These are phyloP conservation scores for Arachnopeziza araneosa DNA, from an alignment of 2,329 filamentous ascomycete species.

Conservation along the genomic window DNA sequence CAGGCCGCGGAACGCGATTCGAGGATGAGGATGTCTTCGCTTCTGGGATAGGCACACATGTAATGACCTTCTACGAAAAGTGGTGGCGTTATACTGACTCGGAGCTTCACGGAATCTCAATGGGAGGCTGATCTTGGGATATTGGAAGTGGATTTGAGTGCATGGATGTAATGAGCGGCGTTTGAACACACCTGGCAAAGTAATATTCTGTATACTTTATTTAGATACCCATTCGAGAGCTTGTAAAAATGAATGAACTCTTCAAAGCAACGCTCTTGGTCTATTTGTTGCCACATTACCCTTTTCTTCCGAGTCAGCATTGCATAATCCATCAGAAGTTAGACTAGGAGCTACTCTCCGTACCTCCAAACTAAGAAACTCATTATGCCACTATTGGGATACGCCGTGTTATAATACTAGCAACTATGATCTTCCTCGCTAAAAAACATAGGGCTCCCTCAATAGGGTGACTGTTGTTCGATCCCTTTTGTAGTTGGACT, in stretches of 20 bases:
- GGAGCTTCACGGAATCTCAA: not conserved
- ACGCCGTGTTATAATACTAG: too few species aligned
- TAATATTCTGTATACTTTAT: conserved; percentile 1
- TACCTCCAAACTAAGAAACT: too few species aligned
- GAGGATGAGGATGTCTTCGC: conserved; percentile 29
- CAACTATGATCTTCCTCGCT: too few species aligned
- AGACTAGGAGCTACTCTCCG: too few species aligned
- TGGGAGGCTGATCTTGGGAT: not conserved
- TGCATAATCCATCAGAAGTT: too few species aligned
- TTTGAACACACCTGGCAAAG: not conserved
- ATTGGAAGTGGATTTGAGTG: not conserved
- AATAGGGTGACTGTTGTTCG: too few species aligned
- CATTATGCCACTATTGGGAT: too few species aligned
- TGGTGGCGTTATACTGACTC: not conserved
- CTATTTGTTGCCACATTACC: too few species aligned
- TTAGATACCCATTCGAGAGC: not conserved
- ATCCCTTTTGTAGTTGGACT: too few species aligned
- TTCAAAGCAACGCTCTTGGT: too few species aligned
- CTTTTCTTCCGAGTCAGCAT: too few species aligned
- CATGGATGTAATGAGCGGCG: not conserved
- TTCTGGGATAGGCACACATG: conserved; percentile 20
- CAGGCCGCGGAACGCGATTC: conserved; percentile 22
- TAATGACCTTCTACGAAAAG: not conserved
- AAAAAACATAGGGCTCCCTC: too few species aligned
- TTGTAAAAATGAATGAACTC: not conserved